phyloP scores from a whole-genome alignment of 306 rosid genomes.

The Vigna nakashimae region DNA sequence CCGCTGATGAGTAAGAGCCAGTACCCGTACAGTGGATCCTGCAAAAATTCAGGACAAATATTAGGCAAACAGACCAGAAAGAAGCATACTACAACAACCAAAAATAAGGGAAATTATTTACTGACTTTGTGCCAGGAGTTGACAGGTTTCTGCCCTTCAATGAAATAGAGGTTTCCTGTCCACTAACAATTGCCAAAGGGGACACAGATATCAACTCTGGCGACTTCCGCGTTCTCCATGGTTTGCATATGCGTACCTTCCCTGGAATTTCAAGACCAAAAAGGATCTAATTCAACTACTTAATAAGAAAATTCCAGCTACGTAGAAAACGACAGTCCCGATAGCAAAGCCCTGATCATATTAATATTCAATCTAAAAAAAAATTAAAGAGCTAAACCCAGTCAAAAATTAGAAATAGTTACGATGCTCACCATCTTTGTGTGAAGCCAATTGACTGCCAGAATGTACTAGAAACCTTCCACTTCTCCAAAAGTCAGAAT shows the following conservation, averaged over 20 bases:
- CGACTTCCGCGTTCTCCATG: conserved; percentile 76
- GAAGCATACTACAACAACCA: conserved; percentile 29
- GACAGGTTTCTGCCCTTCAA: conserved; percentile 85
- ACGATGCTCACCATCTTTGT: conserved; percentile 79
- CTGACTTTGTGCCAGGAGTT: conserved; percentile 79
- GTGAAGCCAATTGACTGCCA: conserved; percentile 78
- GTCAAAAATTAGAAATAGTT: conserved; percentile 22
- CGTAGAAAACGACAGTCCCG: neutral
- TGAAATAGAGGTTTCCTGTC: conserved; percentile 72
- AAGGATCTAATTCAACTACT: conserved; percentile 35
- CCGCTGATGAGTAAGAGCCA: conserved; percentile 71
- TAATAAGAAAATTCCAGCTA: conserved; percentile 18
- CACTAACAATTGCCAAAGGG: conserved; percentile 85
- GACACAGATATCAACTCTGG: conserved; percentile 86
- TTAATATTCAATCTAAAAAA: conserved; percentile 10
- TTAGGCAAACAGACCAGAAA: conserved; percentile 31
- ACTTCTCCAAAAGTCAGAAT: conserved; percentile 81
- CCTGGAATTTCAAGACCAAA: conserved; percentile 62
- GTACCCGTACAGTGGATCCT: conserved; percentile 84
- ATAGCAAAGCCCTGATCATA: neutral
- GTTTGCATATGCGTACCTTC: conserved; percentile 64
- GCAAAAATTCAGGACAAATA: conserved; percentile 43
- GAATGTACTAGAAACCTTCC: conserved; percentile 83
- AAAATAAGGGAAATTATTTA: conserved; percentile 7
- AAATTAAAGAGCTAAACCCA: neutral